phyloP scores from a whole-genome alignment of 768 basidiomycete genomes.

The Suillus occidentalis region DNA sequence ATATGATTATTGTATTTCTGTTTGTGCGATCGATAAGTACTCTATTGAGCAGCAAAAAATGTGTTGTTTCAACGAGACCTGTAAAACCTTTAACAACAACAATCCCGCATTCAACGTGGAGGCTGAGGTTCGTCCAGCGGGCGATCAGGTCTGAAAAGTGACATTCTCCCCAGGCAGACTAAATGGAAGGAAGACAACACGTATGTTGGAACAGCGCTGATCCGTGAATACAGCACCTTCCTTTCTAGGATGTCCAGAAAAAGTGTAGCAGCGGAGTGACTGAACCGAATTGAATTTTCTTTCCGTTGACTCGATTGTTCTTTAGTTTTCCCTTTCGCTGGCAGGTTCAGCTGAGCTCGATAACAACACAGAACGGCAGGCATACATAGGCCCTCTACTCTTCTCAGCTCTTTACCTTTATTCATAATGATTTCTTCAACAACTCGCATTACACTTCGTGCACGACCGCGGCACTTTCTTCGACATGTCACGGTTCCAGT shows the following conservation, averaged over 20 bases:
- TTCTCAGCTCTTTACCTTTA: background rate
- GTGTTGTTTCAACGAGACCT: background rate
- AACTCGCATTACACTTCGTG: slow-evolving; percentile 10
- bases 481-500: background rate
- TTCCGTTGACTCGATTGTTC: background rate
- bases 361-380: background rate
- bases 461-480: background rate
- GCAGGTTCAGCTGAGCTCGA: background rate
- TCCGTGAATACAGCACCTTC: slow-evolving; percentile 9
- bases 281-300: background rate
- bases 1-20: background rate
- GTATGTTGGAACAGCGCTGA: background rate
- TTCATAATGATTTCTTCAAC: slow-evolving; percentile 12
- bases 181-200: background rate
- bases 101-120: too few relatives aligned
- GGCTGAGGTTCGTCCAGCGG: too few relatives aligned
- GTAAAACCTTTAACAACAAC: background rate
- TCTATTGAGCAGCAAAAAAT: background rate
- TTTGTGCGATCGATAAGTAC: background rate
- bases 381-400: background rate
- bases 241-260: slow-evolving; percentile 5
- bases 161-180: background rate
- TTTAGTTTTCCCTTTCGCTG: background rate
- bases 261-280: background rate
- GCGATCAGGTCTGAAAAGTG: background rate